phyloP scores from a whole-genome alignment of 768 basidiomycete genomes.

The Suillus alpinus region DNA sequence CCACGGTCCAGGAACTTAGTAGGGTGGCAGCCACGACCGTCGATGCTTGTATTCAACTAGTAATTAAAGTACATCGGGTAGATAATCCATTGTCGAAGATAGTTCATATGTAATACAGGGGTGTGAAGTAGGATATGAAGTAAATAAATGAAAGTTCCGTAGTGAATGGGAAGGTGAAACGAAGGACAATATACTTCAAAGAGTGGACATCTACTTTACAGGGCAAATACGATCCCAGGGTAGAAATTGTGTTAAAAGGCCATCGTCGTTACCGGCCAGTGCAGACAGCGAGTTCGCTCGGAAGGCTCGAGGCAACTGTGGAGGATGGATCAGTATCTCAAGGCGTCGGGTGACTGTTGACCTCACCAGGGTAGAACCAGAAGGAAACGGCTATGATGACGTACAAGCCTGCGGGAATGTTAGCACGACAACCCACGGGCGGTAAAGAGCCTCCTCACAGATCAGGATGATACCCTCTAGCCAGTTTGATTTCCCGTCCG shows the following conservation, averaged over 20 bases:
- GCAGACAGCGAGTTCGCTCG: conserved; percentile 20
- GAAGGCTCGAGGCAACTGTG: conserved; percentile 9
- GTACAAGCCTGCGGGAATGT: conserved; percentile 53
- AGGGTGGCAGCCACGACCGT: not conserved
- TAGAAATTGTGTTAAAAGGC: not conserved
- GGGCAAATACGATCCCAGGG: not conserved
- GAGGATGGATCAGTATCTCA: not conserved
- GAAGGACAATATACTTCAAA: not conserved
- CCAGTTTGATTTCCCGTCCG: conserved; percentile 84
- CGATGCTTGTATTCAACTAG: not conserved
- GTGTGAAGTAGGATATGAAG: not conserved
- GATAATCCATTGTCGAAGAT: not conserved
- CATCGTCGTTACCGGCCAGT: not conserved
- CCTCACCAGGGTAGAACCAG: conserved; percentile 53
- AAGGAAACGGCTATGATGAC: conserved; percentile 68
- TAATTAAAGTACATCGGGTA: not conserved
- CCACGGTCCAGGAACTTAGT: too few relatives aligned
- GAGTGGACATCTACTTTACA: not conserved
- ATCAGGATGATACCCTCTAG: conserved; percentile 75
- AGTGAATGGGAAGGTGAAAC: not conserved
- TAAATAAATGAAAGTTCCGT: not conserved
- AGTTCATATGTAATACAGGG: not conserved
- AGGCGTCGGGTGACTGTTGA: not conserved
- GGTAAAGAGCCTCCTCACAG: conserved; percentile 40
- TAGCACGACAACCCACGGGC: not conserved